A percentile compares a stretch with the other conserved stretches of the same genome.
phyloP scores from a whole-genome alignment of 2,329 filamentous ascomycete genomes.

The Aspergillus piperis region DNA sequence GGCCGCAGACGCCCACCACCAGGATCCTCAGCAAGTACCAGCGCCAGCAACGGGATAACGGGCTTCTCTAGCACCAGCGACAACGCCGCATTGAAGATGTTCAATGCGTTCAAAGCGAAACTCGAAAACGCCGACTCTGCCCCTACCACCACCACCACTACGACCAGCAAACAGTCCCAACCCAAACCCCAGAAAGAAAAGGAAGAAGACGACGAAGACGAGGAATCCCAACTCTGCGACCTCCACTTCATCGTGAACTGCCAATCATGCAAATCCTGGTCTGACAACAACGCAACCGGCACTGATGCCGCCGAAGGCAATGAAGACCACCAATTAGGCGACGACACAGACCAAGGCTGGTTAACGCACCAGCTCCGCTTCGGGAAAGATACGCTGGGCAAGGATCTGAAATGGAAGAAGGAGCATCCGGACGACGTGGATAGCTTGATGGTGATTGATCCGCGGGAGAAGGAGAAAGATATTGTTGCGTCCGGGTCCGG shows the following conservation, averaged over 20 bases:
- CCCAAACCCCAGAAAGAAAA: slow-evolving; percentile 14
- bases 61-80: slow-evolving; percentile 58
- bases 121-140: slow-evolving; percentile 56
- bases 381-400: slow-evolving; percentile 84
- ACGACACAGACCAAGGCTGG: slow-evolving; percentile 64
- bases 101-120: slow-evolving; percentile 78
- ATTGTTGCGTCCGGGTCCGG: slow-evolving; percentile 60
- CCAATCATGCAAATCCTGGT: slow-evolving; percentile 86
- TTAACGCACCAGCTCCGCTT: slow-evolving; percentile 84
- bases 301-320: slow-evolving; percentile 35
- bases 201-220: slow-evolving; percentile 57
- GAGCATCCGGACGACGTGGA: slow-evolving; percentile 79
- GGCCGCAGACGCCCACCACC: slow-evolving; percentile 48
- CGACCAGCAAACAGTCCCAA: slow-evolving; percentile 11
- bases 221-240: slow-evolving; percentile 79
- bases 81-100: slow-evolving; percentile 65
- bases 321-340: slow-evolving; percentile 47
- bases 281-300: slow-evolving; percentile 52
- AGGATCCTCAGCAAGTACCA: slow-evolving; percentile 27
- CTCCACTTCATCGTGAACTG: slow-evolving; percentile 95
- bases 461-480: slow-evolving; percentile 75
- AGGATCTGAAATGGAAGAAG: slow-evolving; percentile 84
- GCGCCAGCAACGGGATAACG: slow-evolving; percentile 55
- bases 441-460: slow-evolving; percentile 85
- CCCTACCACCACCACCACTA: slow-evolving; percentile 22